These are phyloP conservation scores for Pochonia chlamydosporia DNA, from an alignment of 2,329 filamentous ascomycete species.

Conservation along the genomic window DNA sequence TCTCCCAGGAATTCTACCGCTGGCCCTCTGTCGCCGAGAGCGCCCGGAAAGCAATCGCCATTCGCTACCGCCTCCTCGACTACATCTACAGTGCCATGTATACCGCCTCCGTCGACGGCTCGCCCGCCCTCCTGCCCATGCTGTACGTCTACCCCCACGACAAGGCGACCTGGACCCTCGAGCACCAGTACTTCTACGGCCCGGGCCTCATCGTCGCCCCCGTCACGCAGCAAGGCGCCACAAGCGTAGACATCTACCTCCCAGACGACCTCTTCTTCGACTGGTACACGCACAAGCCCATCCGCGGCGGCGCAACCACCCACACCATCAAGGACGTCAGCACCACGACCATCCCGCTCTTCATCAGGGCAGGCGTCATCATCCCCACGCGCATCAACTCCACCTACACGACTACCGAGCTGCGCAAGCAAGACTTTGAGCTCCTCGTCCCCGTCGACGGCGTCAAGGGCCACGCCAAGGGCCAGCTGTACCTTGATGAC, in stretches of 20 bases:
- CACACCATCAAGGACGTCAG: conserved; percentile 30
- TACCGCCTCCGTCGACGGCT: conserved; percentile 52
- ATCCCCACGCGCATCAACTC: conserved; percentile 52
- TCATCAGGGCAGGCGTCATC: conserved; percentile 60
- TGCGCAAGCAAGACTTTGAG: conserved; percentile 62
- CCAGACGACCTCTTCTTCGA: conserved; percentile 46
- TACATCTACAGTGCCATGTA: conserved; percentile 72
- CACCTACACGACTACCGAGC: conserved; percentile 57
- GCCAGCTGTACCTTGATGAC: conserved; percentile 72
- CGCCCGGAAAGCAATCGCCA: conserved; percentile 62
- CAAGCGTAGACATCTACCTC: conserved; percentile 41
- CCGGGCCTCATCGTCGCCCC: conserved; percentile 42
- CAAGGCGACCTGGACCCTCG: conserved; percentile 36
- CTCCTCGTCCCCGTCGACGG: conserved; percentile 61
- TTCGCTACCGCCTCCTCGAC: conserved; percentile 74
- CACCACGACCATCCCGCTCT: conserved; percentile 54
- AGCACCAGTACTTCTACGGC: conserved; percentile 47
- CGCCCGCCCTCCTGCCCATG: conserved; percentile 61
- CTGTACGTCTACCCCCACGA: conserved; percentile 64
- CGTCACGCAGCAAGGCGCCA: conserved; percentile 37
- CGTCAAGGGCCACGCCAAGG: conserved; percentile 54
- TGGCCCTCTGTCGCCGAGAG: conserved; percentile 59
- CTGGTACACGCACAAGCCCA: conserved; percentile 40
- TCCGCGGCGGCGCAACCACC: conserved; percentile 34
- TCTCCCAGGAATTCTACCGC: conserved; percentile 61